Evolutionary conservation across 2,329 filamentous ascomycete species (phyloP).

Genomic region (Thielaviopsis cerberus): DNA sequence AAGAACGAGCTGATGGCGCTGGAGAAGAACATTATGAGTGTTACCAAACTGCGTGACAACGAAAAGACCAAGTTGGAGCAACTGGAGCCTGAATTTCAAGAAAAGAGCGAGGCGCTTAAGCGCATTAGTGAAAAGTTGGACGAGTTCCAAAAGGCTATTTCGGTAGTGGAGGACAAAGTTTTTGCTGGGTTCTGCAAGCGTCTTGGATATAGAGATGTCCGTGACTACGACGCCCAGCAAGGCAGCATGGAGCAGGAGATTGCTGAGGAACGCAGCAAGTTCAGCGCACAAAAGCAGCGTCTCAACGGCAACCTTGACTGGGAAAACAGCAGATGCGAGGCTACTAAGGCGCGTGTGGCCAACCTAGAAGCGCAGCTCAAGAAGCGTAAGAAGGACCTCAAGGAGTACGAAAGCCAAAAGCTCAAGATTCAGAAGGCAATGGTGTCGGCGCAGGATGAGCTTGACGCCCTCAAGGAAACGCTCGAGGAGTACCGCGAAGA

Average conservation of each 20-base stretch:
- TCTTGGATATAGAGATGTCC: slow-evolving; percentile 74
- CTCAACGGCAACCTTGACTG: slow-evolving; percentile 44
- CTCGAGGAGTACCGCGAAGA: slow-evolving; percentile 51
- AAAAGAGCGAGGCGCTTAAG: slow-evolving; percentile 51
- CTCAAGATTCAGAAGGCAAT: slow-evolving; percentile 54
- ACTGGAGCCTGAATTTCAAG: slow-evolving; percentile 56
- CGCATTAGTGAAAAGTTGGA: slow-evolving; percentile 31
- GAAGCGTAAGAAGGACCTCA: slow-evolving; percentile 49
- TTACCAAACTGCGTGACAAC: slow-evolving; percentile 62
- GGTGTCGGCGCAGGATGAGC: slow-evolving; percentile 53
- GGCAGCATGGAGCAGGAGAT: slow-evolving; percentile 82
- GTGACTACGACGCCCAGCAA: slow-evolving; percentile 84
- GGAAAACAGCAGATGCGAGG: slow-evolving; percentile 32
- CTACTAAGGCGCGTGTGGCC: slow-evolving; percentile 50
- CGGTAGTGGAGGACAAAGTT: slow-evolving; percentile 70
- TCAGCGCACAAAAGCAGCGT: slow-evolving; percentile 64
- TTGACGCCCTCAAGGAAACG: slow-evolving; percentile 56
- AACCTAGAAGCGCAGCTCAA: slow-evolving; percentile 47
- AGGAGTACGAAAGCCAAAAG: slow-evolving; percentile 53
- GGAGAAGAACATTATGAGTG: slow-evolving; percentile 67
- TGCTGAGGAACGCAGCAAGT: slow-evolving; percentile 68
- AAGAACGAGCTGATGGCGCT: slow-evolving; percentile 62
- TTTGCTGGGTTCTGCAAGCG: slow-evolving; percentile 73
- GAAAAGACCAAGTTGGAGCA: slow-evolving; percentile 56
- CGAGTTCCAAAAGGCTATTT: slow-evolving; percentile 44